Base-by-base conservation (phyloP, 805 yeast species). In the Candida ulmi region DNA sequence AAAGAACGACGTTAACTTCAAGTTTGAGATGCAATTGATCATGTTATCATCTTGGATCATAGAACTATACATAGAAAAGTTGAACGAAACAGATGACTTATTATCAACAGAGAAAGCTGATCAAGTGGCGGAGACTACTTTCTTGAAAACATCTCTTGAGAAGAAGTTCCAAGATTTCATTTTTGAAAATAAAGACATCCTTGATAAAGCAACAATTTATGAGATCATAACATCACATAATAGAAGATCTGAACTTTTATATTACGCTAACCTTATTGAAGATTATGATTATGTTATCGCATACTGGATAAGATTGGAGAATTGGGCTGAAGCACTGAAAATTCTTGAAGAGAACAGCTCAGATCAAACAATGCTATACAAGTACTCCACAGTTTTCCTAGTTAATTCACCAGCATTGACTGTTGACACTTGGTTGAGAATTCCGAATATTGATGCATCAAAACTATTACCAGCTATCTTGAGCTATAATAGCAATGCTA, bases 401-500 rank as follows among this genome's bases (percentile, higher is more conserved):
- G 66, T 78, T 2, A 84, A 85, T 49, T 62, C 73, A 12, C 90
- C 99, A 0, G 66, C 65, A 23, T 72, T 69, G 11, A 87, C 96
- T 0, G 77, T 86, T 2, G 83, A 81, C 37, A 69, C 85, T 0
- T 93, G 97, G 97, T 72, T 85, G 52, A 71, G 79, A 37, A 57
- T 80, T 32, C 31, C 48, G 2, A 52, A 66, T 37, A 46, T 91
- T 3, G 76, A 84, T 42, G 80, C 83, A 35, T 71, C 73, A 12
- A 76, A 71, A 43, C 65, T 93, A 17, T 59, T 93, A 3, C 95
- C 96, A 2, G 80, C 96, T 0, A 64, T 91, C 11, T 58, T 88
- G 44, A 72, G 80, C 0, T 88, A 83, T 60, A 79, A 80, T 51
- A 73, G 78, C 30, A 69, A 66, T 36, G 62, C 63, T 6, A 55